Evolutionary conservation across 176 grass and related monocot genomes (phyloP).

Genomic region (Tuctoria greenei): DNA sequence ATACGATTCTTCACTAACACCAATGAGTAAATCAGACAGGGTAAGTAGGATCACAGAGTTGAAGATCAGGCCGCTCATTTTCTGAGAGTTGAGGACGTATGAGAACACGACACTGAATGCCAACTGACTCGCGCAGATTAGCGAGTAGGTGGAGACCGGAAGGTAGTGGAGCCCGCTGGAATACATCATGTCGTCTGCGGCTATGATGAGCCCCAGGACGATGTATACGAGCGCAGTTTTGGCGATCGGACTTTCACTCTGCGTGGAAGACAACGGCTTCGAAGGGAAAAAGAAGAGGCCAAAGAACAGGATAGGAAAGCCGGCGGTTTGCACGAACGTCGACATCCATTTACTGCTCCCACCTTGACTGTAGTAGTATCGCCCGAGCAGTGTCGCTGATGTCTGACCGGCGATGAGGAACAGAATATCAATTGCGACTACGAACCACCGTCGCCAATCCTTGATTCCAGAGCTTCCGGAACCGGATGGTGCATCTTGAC

Average conservation of each 20-base stretch:
- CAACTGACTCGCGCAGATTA: conserved; percentile 76
- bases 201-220: conserved; percentile 63
- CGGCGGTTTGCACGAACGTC: conserved; percentile 57
- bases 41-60: conserved; percentile 75
- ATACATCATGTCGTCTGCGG: conserved; percentile 75
- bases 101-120: conserved; percentile 73
- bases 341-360: conserved; percentile 74
- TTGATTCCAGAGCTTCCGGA: conserved; percentile 1
- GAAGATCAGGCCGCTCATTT: conserved; percentile 57
- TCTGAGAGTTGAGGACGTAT: conserved; percentile 74
- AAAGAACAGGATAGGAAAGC: conserved; percentile 65
- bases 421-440: conserved; percentile 47
- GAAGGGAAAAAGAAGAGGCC: conserved; percentile 48
- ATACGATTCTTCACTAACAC: conserved; percentile 38
- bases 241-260: conserved; percentile 1
- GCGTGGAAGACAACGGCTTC: background rate
- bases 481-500: conserved; percentile 18
- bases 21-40: conserved; percentile 60
- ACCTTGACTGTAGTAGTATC: conserved; percentile 87
- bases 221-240: conserved; percentile 55
- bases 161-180: conserved; percentile 61
- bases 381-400: conserved; percentile 55
- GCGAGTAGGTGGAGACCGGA: conserved; percentile 68
- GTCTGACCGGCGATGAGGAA: conserved; percentile 65
- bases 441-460: conserved; percentile 48